These are phyloP conservation scores for Pyrenophora seminiperda DNA, from an alignment of 2,329 filamentous ascomycete species.

Conservation along the genomic window DNA sequence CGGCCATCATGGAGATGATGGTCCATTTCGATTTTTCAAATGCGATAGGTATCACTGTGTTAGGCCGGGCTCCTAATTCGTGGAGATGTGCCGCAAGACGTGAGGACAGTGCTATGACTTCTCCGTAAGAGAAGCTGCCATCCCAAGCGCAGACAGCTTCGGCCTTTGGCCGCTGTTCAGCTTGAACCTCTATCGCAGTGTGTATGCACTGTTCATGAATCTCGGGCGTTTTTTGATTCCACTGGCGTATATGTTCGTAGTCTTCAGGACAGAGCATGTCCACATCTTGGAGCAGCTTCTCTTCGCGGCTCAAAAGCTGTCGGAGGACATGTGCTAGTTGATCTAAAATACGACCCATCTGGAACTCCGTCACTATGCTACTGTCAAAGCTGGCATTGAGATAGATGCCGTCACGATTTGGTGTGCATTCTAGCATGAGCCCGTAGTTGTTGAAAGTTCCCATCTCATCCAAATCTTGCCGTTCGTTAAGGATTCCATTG, in stretches of 20 bases:
- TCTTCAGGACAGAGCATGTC: background rate
- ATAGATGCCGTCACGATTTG: background rate
- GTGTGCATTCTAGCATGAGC: background rate
- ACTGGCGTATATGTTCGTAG: background rate
- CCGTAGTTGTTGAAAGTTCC: background rate
- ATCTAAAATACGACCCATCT: background rate
- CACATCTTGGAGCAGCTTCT: background rate
- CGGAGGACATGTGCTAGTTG: background rate
- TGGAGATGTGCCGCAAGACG: slow-evolving; percentile 14
- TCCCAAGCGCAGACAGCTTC: slow-evolving; percentile 21
- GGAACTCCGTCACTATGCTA: background rate
- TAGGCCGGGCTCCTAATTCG: slow-evolving; percentile 9
- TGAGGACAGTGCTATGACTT: slow-evolving; percentile 14
- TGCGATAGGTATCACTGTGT: slow-evolving; percentile 12
- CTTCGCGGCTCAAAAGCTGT: background rate
- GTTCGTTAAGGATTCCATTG: background rate
- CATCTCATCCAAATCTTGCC: background rate
- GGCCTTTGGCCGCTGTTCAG: slow-evolving; percentile 8
- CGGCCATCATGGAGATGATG: slow-evolving; percentile 47
- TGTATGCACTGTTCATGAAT: background rate
- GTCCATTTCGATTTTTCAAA: slow-evolving; percentile 28
- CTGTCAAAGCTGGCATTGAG: background rate
- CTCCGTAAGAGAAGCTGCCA: slow-evolving; percentile 18
- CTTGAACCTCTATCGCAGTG: background rate
- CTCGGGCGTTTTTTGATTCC: background rate